These are phyloP conservation scores for Pelargonium cotyledonis DNA, from an alignment of 441 rosid species.

Conservation along the genomic window DNA sequence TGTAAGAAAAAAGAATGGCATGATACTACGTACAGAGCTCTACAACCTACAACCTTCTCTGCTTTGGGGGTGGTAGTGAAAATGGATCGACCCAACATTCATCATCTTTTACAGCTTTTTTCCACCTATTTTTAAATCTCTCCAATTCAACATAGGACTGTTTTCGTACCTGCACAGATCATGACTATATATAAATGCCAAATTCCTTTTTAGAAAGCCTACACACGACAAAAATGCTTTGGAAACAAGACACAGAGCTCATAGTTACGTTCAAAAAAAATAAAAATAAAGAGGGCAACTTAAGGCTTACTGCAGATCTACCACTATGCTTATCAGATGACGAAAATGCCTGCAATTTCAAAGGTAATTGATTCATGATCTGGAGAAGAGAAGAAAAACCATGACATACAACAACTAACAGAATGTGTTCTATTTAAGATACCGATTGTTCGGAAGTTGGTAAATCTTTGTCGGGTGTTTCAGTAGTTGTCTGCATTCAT, in stretches of 20 bases:
- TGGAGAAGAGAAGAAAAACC: background rate
- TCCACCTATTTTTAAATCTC: conserved; percentile 60
- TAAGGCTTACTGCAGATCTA: conserved; percentile 43
- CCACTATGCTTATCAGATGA: conserved; percentile 26
- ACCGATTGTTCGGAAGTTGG: conserved; percentile 21
- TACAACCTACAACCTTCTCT: background rate
- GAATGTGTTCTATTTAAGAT: conserved; percentile 8
- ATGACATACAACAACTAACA: background rate
- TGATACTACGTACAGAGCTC: background rate
- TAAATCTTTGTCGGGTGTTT: conserved; percentile 6
- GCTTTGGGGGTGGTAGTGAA: conserved; percentile 16
- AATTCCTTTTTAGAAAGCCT: background rate
- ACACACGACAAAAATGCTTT: background rate
- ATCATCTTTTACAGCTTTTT: conserved; percentile 48
- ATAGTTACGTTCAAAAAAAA: too few relatives aligned
- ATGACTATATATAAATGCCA: background rate
- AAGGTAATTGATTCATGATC: background rate
- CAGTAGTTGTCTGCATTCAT: conserved; percentile 26
- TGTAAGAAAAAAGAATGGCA: too few relatives aligned
- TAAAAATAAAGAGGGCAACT: background rate
- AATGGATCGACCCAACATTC: conserved; percentile 51
- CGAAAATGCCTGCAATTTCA: conserved; percentile 28
- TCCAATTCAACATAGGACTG: conserved; percentile 43
- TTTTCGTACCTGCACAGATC: conserved; percentile 39
- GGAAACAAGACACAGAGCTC: too few relatives aligned